These are phyloP conservation scores for Penicillium sp. DNA, from an alignment of 2,329 filamentous ascomycete genomes.

Conservation along the genomic window DNA sequence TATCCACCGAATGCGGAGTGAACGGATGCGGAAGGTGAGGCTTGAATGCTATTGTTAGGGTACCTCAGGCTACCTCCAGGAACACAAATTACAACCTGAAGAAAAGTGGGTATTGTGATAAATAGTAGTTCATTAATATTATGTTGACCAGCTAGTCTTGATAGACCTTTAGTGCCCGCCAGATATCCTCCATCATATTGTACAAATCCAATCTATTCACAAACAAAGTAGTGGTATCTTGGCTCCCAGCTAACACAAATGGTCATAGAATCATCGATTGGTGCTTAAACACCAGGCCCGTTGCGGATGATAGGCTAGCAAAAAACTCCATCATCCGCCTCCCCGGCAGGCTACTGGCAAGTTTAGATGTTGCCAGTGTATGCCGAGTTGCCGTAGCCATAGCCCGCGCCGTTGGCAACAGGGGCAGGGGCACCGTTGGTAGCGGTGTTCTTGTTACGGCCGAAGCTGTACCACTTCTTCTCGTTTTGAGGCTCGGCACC, in stretches of 20 bases:
- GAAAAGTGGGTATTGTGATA: background rate
- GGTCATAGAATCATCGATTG: constrained; percentile 21
- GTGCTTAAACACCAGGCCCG: background rate
- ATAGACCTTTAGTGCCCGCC: constrained; percentile 5
- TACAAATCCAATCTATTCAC: constrained; percentile 14
- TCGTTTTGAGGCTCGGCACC: constrained; percentile 20
- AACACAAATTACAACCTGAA: background rate
- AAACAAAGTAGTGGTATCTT: constrained; percentile 24
- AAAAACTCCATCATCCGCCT: background rate
- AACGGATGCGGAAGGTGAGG: background rate
- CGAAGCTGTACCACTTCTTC: constrained; percentile 25
- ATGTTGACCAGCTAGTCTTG: constrained; percentile 4
- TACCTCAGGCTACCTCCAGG: background rate
- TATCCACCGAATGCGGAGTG: background rate
- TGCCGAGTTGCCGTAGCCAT: constrained; percentile 35
- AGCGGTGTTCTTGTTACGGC: constrained; percentile 25
- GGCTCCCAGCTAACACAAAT: constrained; percentile 12
- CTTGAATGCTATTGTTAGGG: background rate
- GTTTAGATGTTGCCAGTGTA: constrained; percentile 34
- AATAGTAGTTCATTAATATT: constrained; percentile 8
- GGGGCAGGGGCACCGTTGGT: constrained; percentile 1
- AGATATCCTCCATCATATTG: constrained; percentile 14
- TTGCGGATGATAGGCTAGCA: background rate
- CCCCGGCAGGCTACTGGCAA: background rate
- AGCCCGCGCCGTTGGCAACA: constrained; percentile 22